These are phyloP conservation scores for Myriosclerotinia scirpicola DNA, from an alignment of 2,329 filamentous ascomycete species.

Conservation along the genomic window DNA sequence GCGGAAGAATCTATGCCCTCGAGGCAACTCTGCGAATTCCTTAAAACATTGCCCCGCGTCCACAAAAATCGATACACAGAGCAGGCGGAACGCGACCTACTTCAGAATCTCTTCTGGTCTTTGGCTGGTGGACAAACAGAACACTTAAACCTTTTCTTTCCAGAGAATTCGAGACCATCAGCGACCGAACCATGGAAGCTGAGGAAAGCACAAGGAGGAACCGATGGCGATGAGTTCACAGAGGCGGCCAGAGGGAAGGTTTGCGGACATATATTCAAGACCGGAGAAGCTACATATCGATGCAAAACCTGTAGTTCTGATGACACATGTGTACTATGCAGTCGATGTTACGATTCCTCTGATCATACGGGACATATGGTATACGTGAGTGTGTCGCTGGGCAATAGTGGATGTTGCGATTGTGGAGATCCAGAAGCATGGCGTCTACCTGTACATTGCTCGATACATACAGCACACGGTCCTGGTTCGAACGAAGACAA, in stretches of 20 bases:
- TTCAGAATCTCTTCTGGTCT: conserved; percentile 81
- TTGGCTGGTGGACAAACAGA: conserved; percentile 74
- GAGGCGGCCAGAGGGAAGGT: conserved; percentile 87
- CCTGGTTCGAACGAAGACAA: conserved; percentile 54
- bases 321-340: conserved; percentile 93
- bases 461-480: conserved; percentile 78
- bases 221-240: conserved; percentile 92
- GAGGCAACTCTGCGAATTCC: conserved; percentile 77
- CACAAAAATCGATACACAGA: conserved; percentile 75
- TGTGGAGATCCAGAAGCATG: conserved; percentile 96
- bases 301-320: conserved; percentile 94
- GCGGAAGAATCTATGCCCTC: conserved; percentile 43
- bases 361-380: conserved; percentile 94
- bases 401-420: conserved; percentile 95
- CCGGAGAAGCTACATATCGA: conserved; percentile 88
- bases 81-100: conserved; percentile 68
- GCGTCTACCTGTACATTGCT: conserved; percentile 83
- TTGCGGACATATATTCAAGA: conserved; percentile 96
- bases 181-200: conserved; percentile 65
- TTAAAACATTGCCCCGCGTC: conserved; percentile 73
- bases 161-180: conserved; percentile 62
- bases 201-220: conserved; percentile 83
- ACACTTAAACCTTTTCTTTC: conserved; percentile 79
- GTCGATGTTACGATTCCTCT: conserved; percentile 90
- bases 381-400: conserved; percentile 80